Conservation (phyloP, 192 early-diverging fungal genomes). For the Dissophora ornata region DNA sequence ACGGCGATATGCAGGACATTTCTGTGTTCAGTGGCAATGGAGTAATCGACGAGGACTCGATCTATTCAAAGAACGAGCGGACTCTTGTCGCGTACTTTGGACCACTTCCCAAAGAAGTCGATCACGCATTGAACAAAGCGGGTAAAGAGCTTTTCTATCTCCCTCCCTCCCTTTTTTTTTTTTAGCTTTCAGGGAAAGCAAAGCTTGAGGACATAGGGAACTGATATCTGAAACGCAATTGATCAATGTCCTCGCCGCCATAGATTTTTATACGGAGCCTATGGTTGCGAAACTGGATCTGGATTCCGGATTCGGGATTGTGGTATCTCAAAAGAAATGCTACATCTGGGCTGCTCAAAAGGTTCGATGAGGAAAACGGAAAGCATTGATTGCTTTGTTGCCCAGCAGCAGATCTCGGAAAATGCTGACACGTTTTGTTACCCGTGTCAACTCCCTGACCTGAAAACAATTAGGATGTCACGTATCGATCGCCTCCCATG, state of each 20-base stretch:
- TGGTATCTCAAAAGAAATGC: conserved; percentile 33
- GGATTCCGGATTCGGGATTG: conserved; percentile 43
- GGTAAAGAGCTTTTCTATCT: conserved; percentile 5
- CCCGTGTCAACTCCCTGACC: too few species aligned
- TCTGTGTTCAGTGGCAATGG: background rate
- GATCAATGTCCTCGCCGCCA: background rate
- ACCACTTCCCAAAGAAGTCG: conserved; percentile 45
- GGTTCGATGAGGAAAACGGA: too few species aligned
- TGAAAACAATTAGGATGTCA: conserved; percentile 32
- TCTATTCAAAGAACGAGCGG: conserved; percentile 41
- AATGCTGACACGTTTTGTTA: too few species aligned
- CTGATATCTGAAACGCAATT: background rate
- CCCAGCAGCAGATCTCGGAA: too few species aligned
- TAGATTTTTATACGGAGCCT: conserved; percentile 44
- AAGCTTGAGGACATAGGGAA: too few species aligned
- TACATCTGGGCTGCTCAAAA: conserved; percentile 54
- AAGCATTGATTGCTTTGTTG: too few species aligned
- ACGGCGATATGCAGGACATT: background rate
- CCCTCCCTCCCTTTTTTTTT: too few species aligned
- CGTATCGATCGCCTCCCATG: conserved; percentile 39
- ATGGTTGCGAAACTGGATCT: conserved; percentile 45
- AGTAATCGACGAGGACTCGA: conserved; percentile 39
- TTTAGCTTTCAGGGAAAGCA: too few species aligned
- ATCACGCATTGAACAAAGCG: conserved; percentile 36
- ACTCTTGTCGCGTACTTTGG: conserved; percentile 49